Base-by-base conservation (phyloP, 2,329 filamentous ascomycete species). In the Epichloe gansuensis region DNA sequence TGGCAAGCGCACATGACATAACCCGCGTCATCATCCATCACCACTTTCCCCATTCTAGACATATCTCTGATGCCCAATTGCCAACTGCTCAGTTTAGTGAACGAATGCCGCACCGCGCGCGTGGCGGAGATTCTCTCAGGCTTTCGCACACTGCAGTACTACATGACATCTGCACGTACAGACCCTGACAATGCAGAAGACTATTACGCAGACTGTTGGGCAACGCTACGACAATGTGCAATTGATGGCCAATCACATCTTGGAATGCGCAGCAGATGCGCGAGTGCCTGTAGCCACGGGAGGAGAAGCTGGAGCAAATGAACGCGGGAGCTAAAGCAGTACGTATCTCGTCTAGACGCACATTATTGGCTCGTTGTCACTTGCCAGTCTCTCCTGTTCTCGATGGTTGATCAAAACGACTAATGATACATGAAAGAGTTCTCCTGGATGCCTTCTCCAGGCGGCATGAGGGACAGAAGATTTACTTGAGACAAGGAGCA, bases 261-360 rank as follows among this genome's bases (percentile, higher is more conserved):
- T 84, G 56, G 80, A 83, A 61, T 80, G 77, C 60, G 80, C 78
- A 23, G 80, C 80, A 42, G 81, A 84, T 64, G 80, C 79, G 15
- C 72, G 71, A 50, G 80, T 83, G 12, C 79, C 80, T 4, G 67
- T 69, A 45, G 65, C 74, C 46, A 65, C 64, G 46, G 80, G 78
- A 51, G 77, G 77, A 11, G 73, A 75, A 75, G 52, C 73, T 76
- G 23, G 81, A 84, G 64, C 81, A 84, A 63, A 66, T 65, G 31
- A 83, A 81, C 63, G 80, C 80, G 17, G 17, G 80, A 83, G 65
- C 65, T 84, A 56, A 78, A 76, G 64, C 80, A 83, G 80, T 83
- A 65, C 46, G 78, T 64, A 41, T 38, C 15, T 17, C 13, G 4
- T 35, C 13, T 7, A 6, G 9, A 12, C 35, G 12, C 35, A n/a